phyloP scores from a whole-genome alignment of 2,329 filamentous ascomycete genomes.

The Alternaria ventricosa region DNA sequence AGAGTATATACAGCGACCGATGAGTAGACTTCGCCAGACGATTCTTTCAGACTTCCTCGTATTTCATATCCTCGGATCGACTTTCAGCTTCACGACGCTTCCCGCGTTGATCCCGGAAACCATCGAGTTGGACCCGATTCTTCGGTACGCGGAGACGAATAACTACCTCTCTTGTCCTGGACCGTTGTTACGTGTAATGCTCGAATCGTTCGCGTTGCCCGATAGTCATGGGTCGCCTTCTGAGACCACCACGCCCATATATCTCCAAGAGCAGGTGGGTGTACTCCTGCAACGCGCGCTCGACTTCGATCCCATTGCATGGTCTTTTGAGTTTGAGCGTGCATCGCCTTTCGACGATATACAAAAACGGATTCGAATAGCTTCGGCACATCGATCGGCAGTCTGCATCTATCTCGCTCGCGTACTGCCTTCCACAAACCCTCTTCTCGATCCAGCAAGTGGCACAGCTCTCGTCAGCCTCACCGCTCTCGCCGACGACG shows the following conservation, averaged over 20 bases:
- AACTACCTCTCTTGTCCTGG: slow-evolving; percentile 49
- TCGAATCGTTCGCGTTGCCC: slow-evolving; percentile 44
- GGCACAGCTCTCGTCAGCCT: slow-evolving; percentile 47
- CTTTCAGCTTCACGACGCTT: slow-evolving; percentile 36
- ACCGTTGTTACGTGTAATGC: slow-evolving; percentile 46
- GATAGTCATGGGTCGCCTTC: slow-evolving; percentile 24
- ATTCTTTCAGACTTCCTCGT: slow-evolving; percentile 47
- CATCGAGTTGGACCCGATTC: slow-evolving; percentile 42
- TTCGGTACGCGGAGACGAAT: slow-evolving; percentile 50
- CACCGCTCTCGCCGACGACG: slow-evolving; percentile 55
- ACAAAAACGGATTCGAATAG: slow-evolving; percentile 44
- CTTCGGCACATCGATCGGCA: slow-evolving; percentile 48
- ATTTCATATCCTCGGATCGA: slow-evolving; percentile 45
- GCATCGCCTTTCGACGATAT: slow-evolving; percentile 43
- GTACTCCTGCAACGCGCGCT: slow-evolving; percentile 34
- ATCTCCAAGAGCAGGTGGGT: slow-evolving; percentile 35
- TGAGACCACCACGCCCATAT: slow-evolving; percentile 11
- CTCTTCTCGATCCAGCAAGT: slow-evolving; percentile 49
- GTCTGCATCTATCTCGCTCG: slow-evolving; percentile 50
- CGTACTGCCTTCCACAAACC: slow-evolving; percentile 38
- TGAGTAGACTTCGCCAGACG: slow-evolving; percentile 42
- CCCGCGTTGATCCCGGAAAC: slow-evolving; percentile 38
- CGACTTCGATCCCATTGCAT: slow-evolving; percentile 40
- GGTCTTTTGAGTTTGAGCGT: slow-evolving; percentile 42
- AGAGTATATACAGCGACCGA: slow-evolving; percentile 33